A percentile compares a stretch with the other conserved stretches of the same genome.
These are phyloP conservation scores for Candida sp. DNA, from an alignment of 1,139 yeast species.

Conservation along the genomic window DNA sequence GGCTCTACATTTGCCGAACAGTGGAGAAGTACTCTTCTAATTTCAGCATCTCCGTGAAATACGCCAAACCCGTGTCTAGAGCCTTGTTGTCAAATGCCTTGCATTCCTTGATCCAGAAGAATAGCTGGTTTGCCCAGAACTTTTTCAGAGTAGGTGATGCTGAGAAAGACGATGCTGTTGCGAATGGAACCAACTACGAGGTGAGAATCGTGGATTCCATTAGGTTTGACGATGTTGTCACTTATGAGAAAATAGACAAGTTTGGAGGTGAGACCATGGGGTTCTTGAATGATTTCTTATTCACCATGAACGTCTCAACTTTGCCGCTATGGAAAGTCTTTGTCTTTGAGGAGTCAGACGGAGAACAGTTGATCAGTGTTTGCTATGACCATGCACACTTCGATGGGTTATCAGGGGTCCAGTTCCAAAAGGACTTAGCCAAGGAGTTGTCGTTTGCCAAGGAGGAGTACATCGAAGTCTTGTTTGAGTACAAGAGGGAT, in stretches of 20 bases:
- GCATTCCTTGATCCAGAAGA: constrained; percentile 20
- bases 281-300: constrained; percentile 18
- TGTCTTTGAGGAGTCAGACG: constrained; percentile 22
- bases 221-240: constrained; percentile 31
- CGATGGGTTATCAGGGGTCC: constrained; percentile 39
- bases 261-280: constrained; percentile 21
- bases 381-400: constrained; percentile 37
- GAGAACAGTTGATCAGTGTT: constrained; percentile 26
- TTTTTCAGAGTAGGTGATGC: constrained; percentile 19
- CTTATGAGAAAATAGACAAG: constrained; percentile 14
- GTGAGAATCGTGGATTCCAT: constrained; percentile 23
- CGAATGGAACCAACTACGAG: constrained; percentile 19
- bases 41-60: constrained; percentile 30
- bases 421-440: constrained; percentile 36
- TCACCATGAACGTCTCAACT: constrained; percentile 17
- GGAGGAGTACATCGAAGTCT: constrained; percentile 9
- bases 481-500: constrained; percentile 15
- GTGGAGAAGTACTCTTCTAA: constrained; percentile 27
- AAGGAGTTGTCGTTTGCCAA: constrained; percentile 14
- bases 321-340: constrained; percentile 37
- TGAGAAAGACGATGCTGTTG: constrained; percentile 12
- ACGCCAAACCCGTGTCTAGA: constrained; percentile 20
- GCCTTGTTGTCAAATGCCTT: constrained; percentile 30
- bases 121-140: constrained; percentile 26
- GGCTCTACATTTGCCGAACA: constrained; percentile 31